Evolutionary conservation across 805 yeast genomes (phyloP), one percentile per base, ranked within the genome.

Genomic region (Yarrowia sp.): DNA sequence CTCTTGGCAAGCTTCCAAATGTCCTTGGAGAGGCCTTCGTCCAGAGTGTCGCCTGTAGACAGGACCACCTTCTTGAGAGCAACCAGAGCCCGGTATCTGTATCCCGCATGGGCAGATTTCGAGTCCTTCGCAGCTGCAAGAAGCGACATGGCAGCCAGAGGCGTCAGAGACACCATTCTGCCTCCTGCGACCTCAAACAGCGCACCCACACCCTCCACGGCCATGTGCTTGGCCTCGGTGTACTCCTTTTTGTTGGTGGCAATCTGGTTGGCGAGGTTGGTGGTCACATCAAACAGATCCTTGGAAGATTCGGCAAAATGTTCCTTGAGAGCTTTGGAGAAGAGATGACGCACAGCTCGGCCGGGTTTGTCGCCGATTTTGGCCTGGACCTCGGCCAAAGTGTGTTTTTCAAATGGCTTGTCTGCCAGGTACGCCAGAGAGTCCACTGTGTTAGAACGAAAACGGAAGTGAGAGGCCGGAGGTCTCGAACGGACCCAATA

Each of bases 1-100:
- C 68, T 38, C 10, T 72, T 71, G 14, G 78, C 78, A 9, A 67
- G 69, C 60, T 77, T 78, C 75, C 76, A 75, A 4, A 78, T 72
- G 39, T 72, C 74, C 63, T 76, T 75, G 33, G 73, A 68, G 3
- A 74, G 70, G 0, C 72, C 46, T 33, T 74, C 79, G 53, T 79
- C 81, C 34, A 76, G 68, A 1, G 77, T 70, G 13, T 74, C 73
- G 17, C 77, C 78, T 6, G 73, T 58, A 1, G 72, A 60, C 0
- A 63, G 50, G n/a, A 71, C 60, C 19, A 76, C 69, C 10, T 68
- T 53, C 19, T 74, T 67, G 24, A 76, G 63, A 3, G 77, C 42
- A 0, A 56, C 38, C 53, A 76, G 58, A 7, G 73, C 64, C 0
- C 78, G 53, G 40, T 68, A 69, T 47, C 73, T 67, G 53, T 69